Evolutionary conservation across 768 basidiomycete species (phyloP).

Genomic region (Tulasnella sp.): DNA sequence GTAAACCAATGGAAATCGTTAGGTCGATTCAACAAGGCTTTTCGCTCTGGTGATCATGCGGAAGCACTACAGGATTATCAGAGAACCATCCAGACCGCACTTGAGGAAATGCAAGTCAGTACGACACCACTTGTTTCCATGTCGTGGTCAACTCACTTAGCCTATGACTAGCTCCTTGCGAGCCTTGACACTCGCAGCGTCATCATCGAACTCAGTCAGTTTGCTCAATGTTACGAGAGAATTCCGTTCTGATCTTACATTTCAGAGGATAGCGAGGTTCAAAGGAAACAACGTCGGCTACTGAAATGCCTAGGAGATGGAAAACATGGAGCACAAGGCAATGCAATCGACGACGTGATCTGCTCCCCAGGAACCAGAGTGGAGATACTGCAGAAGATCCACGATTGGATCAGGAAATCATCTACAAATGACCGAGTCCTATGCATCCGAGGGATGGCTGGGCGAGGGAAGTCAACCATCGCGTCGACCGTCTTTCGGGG

Average conservation of each 20-base stretch:
- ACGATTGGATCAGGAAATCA: not conserved
- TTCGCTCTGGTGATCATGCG: not conserved
- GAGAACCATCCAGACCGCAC: not conserved
- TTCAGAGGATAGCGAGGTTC: not conserved
- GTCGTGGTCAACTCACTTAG: no score
- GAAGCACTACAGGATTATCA: not conserved
- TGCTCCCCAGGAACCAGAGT: not conserved
- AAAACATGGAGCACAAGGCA: not conserved
- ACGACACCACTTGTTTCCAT: not conserved
- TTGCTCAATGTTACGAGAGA: no score
- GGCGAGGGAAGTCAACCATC: not conserved
- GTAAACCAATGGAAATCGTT: no score
- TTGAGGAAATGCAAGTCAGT: not conserved
- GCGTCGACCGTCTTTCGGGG: not conserved
- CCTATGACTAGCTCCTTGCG: no score
- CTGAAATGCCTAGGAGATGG: not conserved
- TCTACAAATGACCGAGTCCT: not conserved
- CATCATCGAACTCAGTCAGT: no score
- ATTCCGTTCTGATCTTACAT: not conserved
- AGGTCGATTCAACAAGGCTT: not conserved
- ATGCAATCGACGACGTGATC: not conserved
- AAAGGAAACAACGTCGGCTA: no score
- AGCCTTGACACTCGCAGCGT: no score
- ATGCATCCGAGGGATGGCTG: not conserved
- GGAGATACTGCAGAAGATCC: not conserved